Evolutionary conservation across 1,139 yeast genomes (phyloP), one percentile per base, ranked within the genome.

Genomic region (Kodamaea arcana): DNA sequence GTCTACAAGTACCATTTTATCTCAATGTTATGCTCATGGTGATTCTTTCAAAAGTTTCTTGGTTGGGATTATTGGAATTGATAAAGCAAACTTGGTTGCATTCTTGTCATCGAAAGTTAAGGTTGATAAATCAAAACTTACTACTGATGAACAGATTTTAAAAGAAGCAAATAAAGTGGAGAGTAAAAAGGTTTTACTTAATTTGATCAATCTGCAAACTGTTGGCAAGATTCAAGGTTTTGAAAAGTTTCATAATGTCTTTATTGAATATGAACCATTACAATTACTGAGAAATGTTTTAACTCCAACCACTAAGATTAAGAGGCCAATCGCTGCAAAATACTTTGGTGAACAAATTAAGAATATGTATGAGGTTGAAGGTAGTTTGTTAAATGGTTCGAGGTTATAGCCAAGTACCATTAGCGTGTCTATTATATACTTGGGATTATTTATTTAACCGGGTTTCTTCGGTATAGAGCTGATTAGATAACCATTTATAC

Each of bases 271-370:
- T 16, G 59, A 55, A 37, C 60, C 60, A 7, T 52, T 55, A 47
- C 46, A 47, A 21, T 37, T 50, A 16, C 58, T 49, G 24, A 34
- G 56, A 21, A 50, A 52, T 26, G 46, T 52, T 21, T 38, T 55
- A 24, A 54, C 60, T 5, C 58, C 60, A n/a, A 55, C 60, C 12
- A 41, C 49, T 27, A 55, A 55, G 45, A 40, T 54, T 40, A 50
- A 50, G 43, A 46, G 60, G 27, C 58, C 60, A 2, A 39, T 53
- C 25, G 56, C 56, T 0, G 46, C 45, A 33, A 51, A 48, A 42
- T 51, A 39, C 36, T 55, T 53, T 34, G 40, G 35, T 29, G 35
- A 40, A 22, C 52, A 49, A 32, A 42, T 54, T 29, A 46, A 44
- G 15, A 35, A 37, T 12, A 43, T 55, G 56, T 55, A 52, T 35